These are phyloP conservation scores for Chlamydomonas sp. DNA, from an alignment of 139 green algal genomes.

Conservation along the genomic window DNA sequence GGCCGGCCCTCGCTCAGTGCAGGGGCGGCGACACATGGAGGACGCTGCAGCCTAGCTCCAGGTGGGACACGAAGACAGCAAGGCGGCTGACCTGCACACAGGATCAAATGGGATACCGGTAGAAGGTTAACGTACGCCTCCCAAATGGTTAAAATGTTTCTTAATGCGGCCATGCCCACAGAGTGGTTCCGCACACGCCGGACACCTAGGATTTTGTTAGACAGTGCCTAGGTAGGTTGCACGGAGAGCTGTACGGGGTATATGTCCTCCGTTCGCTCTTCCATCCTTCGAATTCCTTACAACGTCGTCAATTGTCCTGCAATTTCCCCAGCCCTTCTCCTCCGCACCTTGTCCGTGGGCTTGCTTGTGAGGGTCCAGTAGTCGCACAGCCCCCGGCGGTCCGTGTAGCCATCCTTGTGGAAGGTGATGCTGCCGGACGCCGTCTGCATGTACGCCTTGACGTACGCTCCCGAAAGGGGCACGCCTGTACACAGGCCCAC, in stretches of 20 bases:
- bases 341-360: neutral
- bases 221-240: too few relatives aligned
- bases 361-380: slow-evolving; percentile 9
- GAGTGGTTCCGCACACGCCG: too few relatives aligned
- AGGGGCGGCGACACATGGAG: neutral
- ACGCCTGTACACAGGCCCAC: neutral
- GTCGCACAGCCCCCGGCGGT: slow-evolving; percentile 11
- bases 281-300: neutral
- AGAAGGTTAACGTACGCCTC: neutral
- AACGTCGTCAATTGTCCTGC: neutral
- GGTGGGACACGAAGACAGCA: neutral
- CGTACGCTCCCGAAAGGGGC: slow-evolving; percentile 4
- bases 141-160: neutral
- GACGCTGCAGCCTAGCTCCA: neutral
- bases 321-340: neutral
- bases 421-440: neutral
- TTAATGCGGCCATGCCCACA: too few relatives aligned
- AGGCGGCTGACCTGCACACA: neutral
- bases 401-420: slow-evolving; percentile 39
- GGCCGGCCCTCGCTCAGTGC: neutral
- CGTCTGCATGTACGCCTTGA: slow-evolving; percentile 9
- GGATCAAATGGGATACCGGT: neutral
- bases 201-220: too few relatives aligned
- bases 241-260: too few relatives aligned
- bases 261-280: too few relatives aligned